These are phyloP conservation scores for Chaetothyriales sp. DNA, from an alignment of 2,329 filamentous ascomycete species.

Conservation along the genomic window DNA sequence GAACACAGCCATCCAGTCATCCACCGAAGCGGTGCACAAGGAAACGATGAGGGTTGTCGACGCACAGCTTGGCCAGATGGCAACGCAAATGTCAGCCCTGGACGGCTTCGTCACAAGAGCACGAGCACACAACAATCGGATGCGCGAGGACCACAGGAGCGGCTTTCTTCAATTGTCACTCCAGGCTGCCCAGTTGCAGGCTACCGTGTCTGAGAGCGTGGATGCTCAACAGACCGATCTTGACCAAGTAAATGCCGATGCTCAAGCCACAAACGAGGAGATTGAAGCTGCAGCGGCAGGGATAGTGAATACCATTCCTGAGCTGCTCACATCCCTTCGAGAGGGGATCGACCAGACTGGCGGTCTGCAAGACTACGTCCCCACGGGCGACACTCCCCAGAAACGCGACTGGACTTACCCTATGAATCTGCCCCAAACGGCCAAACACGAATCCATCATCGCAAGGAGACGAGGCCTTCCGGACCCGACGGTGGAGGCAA, in stretches of 20 bases:
- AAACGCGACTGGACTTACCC: conserved; percentile 72
- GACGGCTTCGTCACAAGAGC: conserved; percentile 82
- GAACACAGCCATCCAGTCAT: conserved; percentile 67
- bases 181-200: conserved; percentile 1
- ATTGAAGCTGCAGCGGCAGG: conserved; percentile 6
- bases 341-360: conserved; percentile 48
- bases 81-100: conserved; percentile 72
- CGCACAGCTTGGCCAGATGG: conserved; percentile 73
- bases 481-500: conserved; percentile 11
- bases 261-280: conserved; percentile 1
- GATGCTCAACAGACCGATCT: conserved; percentile 3
- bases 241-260: conserved; percentile 4
- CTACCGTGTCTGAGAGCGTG: conserved; percentile 1
- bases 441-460: conserved; percentile 42
- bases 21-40: conserved; percentile 74
- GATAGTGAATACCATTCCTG: conserved; percentile 6
- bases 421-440: conserved; percentile 61
- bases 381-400: conserved; percentile 74
- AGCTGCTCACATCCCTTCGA: conserved; percentile 36
- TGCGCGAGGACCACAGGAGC: conserved; percentile 54
- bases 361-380: conserved; percentile 65
- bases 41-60: conserved; percentile 83
- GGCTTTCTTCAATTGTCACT: conserved; percentile 49
- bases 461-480: conserved; percentile 33
- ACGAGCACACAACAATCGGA: conserved; percentile 60